Base-by-base conservation (phyloP, 192 early-diverging fungal species). In the Linderina pennispora region DNA sequence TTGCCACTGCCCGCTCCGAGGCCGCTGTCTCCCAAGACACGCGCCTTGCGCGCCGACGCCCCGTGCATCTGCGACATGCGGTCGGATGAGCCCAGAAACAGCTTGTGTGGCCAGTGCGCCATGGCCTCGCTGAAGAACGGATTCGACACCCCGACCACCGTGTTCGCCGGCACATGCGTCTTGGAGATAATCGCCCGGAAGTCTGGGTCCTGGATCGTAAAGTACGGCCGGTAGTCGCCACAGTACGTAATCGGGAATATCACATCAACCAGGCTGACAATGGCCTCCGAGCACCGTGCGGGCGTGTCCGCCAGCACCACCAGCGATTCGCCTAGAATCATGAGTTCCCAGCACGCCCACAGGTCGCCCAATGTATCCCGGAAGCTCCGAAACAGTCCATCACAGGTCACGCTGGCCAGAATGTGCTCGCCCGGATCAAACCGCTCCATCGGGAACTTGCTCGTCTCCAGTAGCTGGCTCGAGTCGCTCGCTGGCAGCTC, bases 231-330 rank as follows among this genome's bases (percentile, higher is more conserved):
- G 54, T 85, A 93, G 65, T 98, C 92, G 25, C 96, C 96, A 45
- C 92, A 95, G 62, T 90, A 98, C 16, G 87, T 83, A 43, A 94
- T 89, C 78, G 95, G 95, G 48, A 90, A 94, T 26, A 97, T 88
- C 3, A 97, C 62, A 59, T 97, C 95, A 1, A 98, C 77, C 13
- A 98, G 69, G 10, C 82, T 66, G 32, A 83, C 74, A 1, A 96
- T 84, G 23, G 85, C 83, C 44, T 90, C 84, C 47, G 87, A 90
- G 65, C 89, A 92, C n/a, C 80, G 81, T 24, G 78, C 74, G 16
- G 95, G 95, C 17, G 85, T 87, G 42, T 92, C 90, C 13, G 87
- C 88, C 32, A 90, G 75, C 6, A 98, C 90, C 33, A 94, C 79
- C 15, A 98, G 69, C 18, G 91, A 82, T 62, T 97, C 91, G 20